phyloP scores from a whole-genome alignment of 2,329 filamentous ascomycete genomes.

The Biscogniauxia mediterranea region DNA sequence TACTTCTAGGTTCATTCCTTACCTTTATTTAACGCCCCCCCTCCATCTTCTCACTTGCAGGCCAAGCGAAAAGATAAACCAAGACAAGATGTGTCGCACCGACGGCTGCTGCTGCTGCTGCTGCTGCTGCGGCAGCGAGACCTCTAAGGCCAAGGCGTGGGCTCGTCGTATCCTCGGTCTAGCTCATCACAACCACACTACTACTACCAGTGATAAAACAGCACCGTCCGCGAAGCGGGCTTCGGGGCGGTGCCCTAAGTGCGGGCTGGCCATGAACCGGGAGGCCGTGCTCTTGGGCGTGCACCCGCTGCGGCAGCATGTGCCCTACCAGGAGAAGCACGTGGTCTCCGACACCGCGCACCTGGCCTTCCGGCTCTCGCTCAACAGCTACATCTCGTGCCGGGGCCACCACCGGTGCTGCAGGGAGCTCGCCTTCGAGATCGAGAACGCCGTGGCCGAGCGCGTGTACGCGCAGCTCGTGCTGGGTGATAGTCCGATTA shows the following conservation, averaged over 20 bases:
- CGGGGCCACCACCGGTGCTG: not conserved
- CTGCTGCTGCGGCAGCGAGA: not conserved
- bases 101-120: too few relatives aligned
- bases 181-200: not conserved
- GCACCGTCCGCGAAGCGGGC: too few relatives aligned
- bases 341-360: slow-evolving; percentile 4
- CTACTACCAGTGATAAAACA: not conserved
- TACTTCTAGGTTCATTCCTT: too few relatives aligned
- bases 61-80: not conserved
- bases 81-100: too few relatives aligned
- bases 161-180: not conserved
- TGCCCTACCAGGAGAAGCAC: not conserved
- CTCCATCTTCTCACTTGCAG: not conserved
- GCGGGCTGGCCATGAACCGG: slow-evolving; percentile 4
- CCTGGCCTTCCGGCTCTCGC: slow-evolving; percentile 4
- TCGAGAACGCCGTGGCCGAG: slow-evolving; percentile 6
- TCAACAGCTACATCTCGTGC: slow-evolving; percentile 5
- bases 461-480: slow-evolving; percentile 16
- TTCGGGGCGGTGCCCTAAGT: slow-evolving; percentile 11
- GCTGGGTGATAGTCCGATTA: slow-evolving; percentile 11
- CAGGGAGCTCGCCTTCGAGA: slow-evolving; percentile 3
- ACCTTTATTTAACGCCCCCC: too few relatives aligned
- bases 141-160: not conserved
- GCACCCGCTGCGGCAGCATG: not conserved
- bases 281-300: slow-evolving; percentile 3